These are phyloP conservation scores for Wolfiporia cocos DNA, from an alignment of 1,284 basidiomycete species.

Conservation along the genomic window DNA sequence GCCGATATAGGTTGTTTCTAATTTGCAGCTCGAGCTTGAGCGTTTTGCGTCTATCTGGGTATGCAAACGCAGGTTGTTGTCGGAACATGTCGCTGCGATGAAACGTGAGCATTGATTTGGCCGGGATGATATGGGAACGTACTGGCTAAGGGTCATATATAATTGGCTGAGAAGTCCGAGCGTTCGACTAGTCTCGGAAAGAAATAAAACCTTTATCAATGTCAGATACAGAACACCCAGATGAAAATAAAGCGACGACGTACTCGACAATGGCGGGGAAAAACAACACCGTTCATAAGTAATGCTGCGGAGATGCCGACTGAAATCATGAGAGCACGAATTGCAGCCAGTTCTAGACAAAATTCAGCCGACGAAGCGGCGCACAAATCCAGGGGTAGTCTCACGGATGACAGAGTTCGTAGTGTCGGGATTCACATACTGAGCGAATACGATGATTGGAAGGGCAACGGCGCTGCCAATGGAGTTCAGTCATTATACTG, in stretches of 20 bases:
- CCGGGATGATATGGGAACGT: constrained; percentile 10
- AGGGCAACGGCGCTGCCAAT: constrained; percentile 39
- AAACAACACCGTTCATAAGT: constrained; percentile 39
- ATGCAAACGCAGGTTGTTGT: constrained; percentile 22
- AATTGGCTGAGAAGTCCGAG: constrained; percentile 37
- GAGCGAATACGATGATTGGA: constrained; percentile 37
- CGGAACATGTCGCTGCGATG: constrained; percentile 33
- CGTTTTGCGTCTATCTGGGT: constrained; percentile 30
- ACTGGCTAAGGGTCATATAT: constrained; percentile 42
- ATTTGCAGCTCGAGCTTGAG: constrained; percentile 39
- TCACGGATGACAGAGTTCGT: constrained; percentile 27
- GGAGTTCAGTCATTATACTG: too few relatives aligned
- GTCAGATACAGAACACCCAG: neutral
- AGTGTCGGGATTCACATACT: constrained; percentile 28
- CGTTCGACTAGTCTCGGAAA: constrained; percentile 35
- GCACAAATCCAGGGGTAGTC: constrained; percentile 7
- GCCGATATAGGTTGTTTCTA: constrained; percentile 33
- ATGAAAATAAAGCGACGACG: constrained; percentile 7
- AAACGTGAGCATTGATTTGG: constrained; percentile 3
- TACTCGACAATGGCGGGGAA: constrained; percentile 43
- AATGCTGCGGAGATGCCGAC: constrained; percentile 42
- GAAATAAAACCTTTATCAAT: constrained; percentile 45
- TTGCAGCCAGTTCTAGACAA: constrained; percentile 32
- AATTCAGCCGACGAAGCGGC: neutral
- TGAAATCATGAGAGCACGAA: constrained; percentile 37